phyloP scores from a whole-genome alignment of 768 basidiomycete species.

The Mycena rosella region DNA sequence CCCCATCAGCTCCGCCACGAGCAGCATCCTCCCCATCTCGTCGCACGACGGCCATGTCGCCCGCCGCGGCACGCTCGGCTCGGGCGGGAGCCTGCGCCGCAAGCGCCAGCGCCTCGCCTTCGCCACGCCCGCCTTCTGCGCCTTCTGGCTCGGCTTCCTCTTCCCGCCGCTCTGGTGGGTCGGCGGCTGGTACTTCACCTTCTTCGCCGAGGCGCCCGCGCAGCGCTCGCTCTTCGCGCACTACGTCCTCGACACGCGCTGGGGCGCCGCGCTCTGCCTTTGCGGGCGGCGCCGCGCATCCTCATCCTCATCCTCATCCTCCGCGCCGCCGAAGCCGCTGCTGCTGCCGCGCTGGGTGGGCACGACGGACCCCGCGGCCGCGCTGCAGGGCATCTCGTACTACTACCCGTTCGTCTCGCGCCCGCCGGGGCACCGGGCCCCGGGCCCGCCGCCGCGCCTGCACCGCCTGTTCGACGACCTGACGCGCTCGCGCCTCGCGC shows the following conservation, averaged over 20 bases:
- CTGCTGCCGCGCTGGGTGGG: constrained; percentile 37
- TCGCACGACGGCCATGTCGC: constrained; percentile 1
- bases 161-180: constrained; percentile 37
- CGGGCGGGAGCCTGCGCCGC: constrained; percentile 23
- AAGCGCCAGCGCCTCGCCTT: constrained; percentile 26
- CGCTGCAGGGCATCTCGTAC: constrained; percentile 37
- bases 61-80: constrained; percentile 24
- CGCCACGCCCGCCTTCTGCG: constrained; percentile 37
- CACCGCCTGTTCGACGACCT: constrained; percentile 30
- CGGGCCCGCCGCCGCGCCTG: constrained; percentile 22
- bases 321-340: constrained; percentile 15
- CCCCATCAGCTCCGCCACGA: constrained; percentile 5
- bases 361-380: constrained; percentile 20
- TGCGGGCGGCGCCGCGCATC: constrained; percentile 3
- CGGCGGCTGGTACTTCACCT: constrained; percentile 37
- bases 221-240: constrained; percentile 34
- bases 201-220: constrained; percentile 34
- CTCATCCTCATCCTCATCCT: too few species aligned
- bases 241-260: constrained; percentile 33
- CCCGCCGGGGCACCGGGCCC: constrained; percentile 29
- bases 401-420: constrained; percentile 40
- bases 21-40: constrained; percentile 20
- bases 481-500: constrained; percentile 28
- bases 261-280: constrained; percentile 31
- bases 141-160: constrained; percentile 38